Percentiles rank a stretch among this genome's conserved stretches.
Evolutionary conservation across 2,329 filamentous ascomycete genomes (phyloP).

Genomic region (Beauveria sp.): DNA sequence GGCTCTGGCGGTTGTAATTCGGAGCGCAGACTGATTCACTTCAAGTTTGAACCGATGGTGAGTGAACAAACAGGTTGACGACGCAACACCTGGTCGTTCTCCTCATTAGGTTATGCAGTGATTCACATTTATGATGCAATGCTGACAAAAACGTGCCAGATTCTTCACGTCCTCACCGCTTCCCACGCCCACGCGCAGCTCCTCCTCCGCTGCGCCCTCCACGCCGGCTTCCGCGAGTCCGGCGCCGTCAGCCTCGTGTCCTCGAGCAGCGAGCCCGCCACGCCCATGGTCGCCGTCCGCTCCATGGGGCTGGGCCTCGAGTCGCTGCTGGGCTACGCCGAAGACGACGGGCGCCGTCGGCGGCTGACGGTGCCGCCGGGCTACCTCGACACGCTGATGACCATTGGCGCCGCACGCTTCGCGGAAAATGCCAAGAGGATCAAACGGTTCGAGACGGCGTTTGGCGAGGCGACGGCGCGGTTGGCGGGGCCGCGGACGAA

Average conservation of each 20-base stretch:
- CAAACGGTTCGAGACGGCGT: constrained; percentile 50
- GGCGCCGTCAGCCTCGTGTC: constrained; percentile 63
- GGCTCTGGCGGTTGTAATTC: constrained; percentile 16
- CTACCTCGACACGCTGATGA: constrained; percentile 61
- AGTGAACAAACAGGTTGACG: constrained; percentile 20
- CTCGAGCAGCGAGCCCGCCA: constrained; percentile 27
- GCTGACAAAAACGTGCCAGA: constrained; percentile 43
- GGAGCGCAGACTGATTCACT: constrained; percentile 56
- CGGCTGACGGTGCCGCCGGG: constrained; percentile 50
- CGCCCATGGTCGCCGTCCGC: constrained; percentile 76
- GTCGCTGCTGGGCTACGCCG: constrained; percentile 61
- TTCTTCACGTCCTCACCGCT: constrained; percentile 77
- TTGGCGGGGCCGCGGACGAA: constrained; percentile 20
- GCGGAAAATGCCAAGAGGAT: constrained; percentile 61
- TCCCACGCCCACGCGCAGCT: constrained; percentile 67
- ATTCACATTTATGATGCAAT: no score
- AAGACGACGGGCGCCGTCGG: constrained; percentile 27
- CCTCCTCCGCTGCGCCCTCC: constrained; percentile 66
- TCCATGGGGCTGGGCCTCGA: constrained; percentile 78
- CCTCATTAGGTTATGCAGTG: no score
- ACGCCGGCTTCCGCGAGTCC: constrained; percentile 83
- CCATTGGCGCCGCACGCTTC: constrained; percentile 69
- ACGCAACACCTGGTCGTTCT: not conserved
- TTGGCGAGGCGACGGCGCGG: constrained; percentile 30
- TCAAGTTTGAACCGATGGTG: constrained; percentile 96